Evolutionary conservation across 140 eudicot species (phyloP).

Genomic region (Oenanthe javanica): DNA sequence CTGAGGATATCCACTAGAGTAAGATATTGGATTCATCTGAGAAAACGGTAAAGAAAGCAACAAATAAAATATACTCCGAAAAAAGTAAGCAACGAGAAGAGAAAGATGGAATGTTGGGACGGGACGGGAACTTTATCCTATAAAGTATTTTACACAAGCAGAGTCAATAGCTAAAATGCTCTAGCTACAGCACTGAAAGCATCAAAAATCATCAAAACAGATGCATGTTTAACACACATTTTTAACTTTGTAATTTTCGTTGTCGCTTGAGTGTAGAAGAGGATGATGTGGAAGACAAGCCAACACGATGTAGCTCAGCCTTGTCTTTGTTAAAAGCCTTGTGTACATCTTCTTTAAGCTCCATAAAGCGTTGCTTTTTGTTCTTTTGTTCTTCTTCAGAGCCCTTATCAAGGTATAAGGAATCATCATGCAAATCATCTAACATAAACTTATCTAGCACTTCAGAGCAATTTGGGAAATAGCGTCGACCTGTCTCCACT

Average conservation of each 20-base stretch:
- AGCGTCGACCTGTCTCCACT: conserved; percentile 60
- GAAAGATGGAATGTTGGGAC: background rate
- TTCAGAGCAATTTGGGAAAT: conserved; percentile 63
- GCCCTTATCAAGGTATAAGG: conserved; percentile 46
- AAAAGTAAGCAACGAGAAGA: background rate
- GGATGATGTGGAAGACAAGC: conserved; percentile 22
- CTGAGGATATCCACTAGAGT: no score
- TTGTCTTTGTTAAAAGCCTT: conserved; percentile 61
- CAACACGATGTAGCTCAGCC: conserved; percentile 35
- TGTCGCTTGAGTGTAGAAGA: conserved; percentile 15
- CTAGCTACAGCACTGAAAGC: background rate
- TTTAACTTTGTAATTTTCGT: conserved; percentile 20
- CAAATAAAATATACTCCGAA: background rate
- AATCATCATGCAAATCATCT: conserved; percentile 45
- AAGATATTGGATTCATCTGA: background rate
- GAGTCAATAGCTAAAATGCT: background rate
- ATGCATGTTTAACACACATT: conserved; percentile 7
- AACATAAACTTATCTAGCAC: conserved; percentile 61
- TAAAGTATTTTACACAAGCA: conserved; percentile 9
- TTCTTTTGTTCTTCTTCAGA: conserved; percentile 46
- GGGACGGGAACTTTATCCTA: background rate
- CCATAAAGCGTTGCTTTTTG: conserved; percentile 43
- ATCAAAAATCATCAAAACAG: conserved; percentile 1
- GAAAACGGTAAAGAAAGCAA: background rate
- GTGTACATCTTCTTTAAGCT: conserved; percentile 52